phyloP scores from a whole-genome alignment of 1,284 basidiomycete genomes.

The Ustilago xerochloae region DNA sequence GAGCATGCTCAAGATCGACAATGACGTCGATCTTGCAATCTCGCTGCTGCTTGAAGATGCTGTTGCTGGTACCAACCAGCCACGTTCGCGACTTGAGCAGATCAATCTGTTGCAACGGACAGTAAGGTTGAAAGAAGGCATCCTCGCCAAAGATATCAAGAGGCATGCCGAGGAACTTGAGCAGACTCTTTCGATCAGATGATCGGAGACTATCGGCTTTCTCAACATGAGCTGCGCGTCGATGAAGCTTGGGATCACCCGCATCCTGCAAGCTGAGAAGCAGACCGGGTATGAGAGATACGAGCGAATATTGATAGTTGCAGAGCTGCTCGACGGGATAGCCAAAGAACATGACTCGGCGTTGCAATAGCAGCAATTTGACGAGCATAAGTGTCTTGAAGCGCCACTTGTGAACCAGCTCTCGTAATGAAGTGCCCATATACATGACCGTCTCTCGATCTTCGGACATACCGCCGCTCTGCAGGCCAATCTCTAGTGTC shows the following conservation, averaged over 20 bases:
- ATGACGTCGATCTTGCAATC: constrained; percentile 84
- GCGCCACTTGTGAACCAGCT: constrained; percentile 92
- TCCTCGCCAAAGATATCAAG: constrained; percentile 76
- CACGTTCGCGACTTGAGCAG: constrained; percentile 83
- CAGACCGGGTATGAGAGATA: constrained; percentile 72
- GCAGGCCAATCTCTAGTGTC: constrained; percentile 63
- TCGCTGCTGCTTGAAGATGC: constrained; percentile 91
- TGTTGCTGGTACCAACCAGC: constrained; percentile 89
- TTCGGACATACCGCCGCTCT: constrained; percentile 45
- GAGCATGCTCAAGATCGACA: constrained; percentile 74
- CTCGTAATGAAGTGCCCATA: constrained; percentile 91
- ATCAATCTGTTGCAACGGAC: constrained; percentile 94
- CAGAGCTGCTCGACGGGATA: constrained; percentile 96
- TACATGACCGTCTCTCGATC: constrained; percentile 72
- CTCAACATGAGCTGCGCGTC: constrained; percentile 16
- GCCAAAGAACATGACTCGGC: constrained; percentile 87
- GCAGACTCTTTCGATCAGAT: constrained; percentile 88
- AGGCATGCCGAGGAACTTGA: constrained; percentile 90
- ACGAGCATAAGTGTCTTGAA: constrained; percentile 92
- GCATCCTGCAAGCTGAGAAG: constrained; percentile 89
- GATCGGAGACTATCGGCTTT: constrained; percentile 78
- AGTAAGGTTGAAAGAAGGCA: constrained; percentile 96
- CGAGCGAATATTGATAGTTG: constrained; percentile 95
- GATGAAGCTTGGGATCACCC: constrained; percentile 85
- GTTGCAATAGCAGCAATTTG: constrained; percentile 90